phyloP scores from a whole-genome alignment of 106 monocot genomes.

The Dendrobium nobile region DNA sequence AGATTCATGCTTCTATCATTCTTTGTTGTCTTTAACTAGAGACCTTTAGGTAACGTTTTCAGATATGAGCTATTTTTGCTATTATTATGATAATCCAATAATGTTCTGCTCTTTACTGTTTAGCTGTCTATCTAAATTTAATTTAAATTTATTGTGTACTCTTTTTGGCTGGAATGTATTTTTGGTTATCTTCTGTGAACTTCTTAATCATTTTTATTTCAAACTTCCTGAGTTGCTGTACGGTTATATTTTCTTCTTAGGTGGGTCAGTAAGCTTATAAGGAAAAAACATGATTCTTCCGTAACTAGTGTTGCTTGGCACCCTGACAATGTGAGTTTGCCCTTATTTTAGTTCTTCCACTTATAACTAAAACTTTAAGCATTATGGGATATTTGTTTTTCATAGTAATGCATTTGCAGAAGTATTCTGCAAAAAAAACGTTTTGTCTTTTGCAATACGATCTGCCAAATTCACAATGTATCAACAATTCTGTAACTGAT shows the following conservation, averaged over 20 bases:
- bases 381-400: background rate
- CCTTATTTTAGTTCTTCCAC: constrained; percentile 2
- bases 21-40: background rate
- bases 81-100: background rate
- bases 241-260: constrained; percentile 28
- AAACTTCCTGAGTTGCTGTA: constrained; percentile 3
- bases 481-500: background rate
- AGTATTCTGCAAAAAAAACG: background rate
- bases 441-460: background rate
- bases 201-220: background rate
- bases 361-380: background rate
- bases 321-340: constrained; percentile 78
- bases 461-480: background rate
- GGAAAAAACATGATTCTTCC: constrained; percentile 95
- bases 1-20: background rate
- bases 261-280: constrained; percentile 97
- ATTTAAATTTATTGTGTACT: background rate
- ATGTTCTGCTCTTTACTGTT: background rate
- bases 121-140: background rate
- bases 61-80: background rate
- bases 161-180: background rate
- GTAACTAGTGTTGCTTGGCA: constrained; percentile 99
- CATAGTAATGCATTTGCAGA: background rate
- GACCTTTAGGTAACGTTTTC: background rate
- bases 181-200: background rate